Base-by-base conservation (phyloP, 2,329 filamentous ascomycete genomes). In the Tolypocladium ovalisporum region DNA sequence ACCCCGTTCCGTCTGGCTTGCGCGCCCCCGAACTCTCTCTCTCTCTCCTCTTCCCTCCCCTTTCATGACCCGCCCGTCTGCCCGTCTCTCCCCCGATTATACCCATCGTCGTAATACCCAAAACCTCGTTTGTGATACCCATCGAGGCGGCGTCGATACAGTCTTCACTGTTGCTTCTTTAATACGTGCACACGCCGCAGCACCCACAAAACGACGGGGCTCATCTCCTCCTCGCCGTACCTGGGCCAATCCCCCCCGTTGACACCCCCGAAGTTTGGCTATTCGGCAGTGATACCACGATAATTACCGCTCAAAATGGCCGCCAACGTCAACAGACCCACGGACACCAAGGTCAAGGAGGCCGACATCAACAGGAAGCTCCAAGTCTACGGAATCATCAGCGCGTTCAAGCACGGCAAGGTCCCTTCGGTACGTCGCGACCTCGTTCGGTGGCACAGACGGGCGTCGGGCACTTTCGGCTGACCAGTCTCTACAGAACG, bases 361-460 rank as follows among this genome's bases (percentile, higher is more conserved):
- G 82, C 81, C 64, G 86, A 96, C 71, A 87, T 97, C 75, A 94
- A 94, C 75, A 84, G 86, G 71, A 99, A 99, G 79, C 85, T 99
- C 55, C 92, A 97, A 75, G 75, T 97, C 40, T 99, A 95, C 68
- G 94, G 93, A 68, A 97, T 97, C 73, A 83, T 86, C 74, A 75
- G 71, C 79, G 93, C 91, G 55, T 97, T 97, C 73, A 80, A 88
- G 69, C 83, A 85, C 65, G 92, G 92, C 77, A 97, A 97, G 73
- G 86, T 92, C 52, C 93, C 93, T 61, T 96, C 92, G 67, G 85
- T 92, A 82, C 70, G 85, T 77, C 54, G 1, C 13, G 37, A 8
- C 3, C 37, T n/a, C 9, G 4, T n/a, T 12, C 29, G 32, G 24
- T 32, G 29, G 2, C 29, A 52, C 29, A 34, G 27, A 6, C 22